Base-by-base conservation (phyloP, 805 yeast species). In the Yueomyces sinensis region DNA sequence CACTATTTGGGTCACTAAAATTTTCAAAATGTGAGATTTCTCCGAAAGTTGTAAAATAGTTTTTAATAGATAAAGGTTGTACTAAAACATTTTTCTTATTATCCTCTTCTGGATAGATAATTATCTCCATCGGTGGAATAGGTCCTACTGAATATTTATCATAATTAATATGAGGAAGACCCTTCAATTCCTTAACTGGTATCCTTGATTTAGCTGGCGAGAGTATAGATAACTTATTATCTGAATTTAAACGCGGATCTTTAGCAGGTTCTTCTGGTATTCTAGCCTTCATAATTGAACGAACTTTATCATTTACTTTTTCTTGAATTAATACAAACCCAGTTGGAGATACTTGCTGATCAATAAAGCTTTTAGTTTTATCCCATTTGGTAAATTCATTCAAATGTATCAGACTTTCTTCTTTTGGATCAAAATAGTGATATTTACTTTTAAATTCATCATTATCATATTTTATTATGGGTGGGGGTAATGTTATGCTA, bases 101-200 rank as follows among this genome's bases (percentile, higher is more conserved):
- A 15, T 37, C 33, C 17, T 39, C 32, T 17, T 38, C 61, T 15
- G 76, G 79, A 69, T 82, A 77, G 4, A 82, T 63, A 1, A 84
- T 70, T 27, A 86, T 54, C 46, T 79, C 86, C 7, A 71, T 59
- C 3, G 75, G 66, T 1, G 94, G 95, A 14, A 76, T 72, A 0
- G 79, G 76, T 0, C 91, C 93, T 11, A 82, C 50, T 0, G 93
- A 82, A 46, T 77, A 65, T 38, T 74, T 67, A 52, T 84, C 94
- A 50, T 67, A 82, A 5, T 68, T 58, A 25, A 62, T 68, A 3
- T 53, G 41, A 9, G 49, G 43, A 14, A 47, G 15, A 4, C 23
- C 24, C 9, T 38, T 33, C 24, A 53, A 31, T 7, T 35, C 33
- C 3, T 24, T 27, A 30, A 52, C 48, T 13, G 30, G 23, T 33